Conservation (phyloP, 1,139 yeast species). For the Kazachstania sp. region DNA sequence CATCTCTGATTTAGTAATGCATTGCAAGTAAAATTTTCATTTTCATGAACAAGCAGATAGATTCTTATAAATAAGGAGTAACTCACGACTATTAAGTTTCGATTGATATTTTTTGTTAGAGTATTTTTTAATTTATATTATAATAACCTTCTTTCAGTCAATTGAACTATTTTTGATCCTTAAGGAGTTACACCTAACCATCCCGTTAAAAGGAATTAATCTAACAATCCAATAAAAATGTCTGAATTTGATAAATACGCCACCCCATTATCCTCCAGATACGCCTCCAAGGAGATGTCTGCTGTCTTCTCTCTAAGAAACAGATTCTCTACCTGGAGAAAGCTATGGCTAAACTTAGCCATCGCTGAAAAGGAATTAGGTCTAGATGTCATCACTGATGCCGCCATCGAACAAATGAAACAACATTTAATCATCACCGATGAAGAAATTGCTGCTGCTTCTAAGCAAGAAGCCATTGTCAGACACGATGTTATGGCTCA, state of each 20-base stretch:
- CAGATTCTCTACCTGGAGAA: conserved; percentile 97
- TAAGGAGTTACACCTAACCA: no score
- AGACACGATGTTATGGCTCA: conserved; percentile 99
- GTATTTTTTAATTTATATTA: no score
- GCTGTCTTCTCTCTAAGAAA: conserved; percentile 82
- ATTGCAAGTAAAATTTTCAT: no score
- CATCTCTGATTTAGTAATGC: no score
- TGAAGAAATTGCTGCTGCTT: conserved; percentile 81
- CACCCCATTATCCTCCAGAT: conserved; percentile 92
- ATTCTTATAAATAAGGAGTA: no score
- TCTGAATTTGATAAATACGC: conserved; percentile 62
- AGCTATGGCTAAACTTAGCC: conserved; percentile 91
- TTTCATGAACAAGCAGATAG: no score
- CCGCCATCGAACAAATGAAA: conserved; percentile 82
- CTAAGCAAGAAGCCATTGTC: conserved; percentile 92
- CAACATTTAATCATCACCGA: conserved; percentile 75
- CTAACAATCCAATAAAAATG: conserved; percentile 24
- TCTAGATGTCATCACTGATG: conserved; percentile 71
- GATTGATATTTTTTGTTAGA: no score
- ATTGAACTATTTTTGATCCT: no score
- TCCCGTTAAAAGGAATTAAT: no score
- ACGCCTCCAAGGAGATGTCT: conserved; percentile 97
- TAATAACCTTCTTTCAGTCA: no score
- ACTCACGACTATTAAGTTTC: no score
- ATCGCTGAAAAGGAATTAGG: conserved; percentile 93